Base-by-base conservation (phyloP, 306 rosid genomes). In the Acmispon strigosus region DNA sequence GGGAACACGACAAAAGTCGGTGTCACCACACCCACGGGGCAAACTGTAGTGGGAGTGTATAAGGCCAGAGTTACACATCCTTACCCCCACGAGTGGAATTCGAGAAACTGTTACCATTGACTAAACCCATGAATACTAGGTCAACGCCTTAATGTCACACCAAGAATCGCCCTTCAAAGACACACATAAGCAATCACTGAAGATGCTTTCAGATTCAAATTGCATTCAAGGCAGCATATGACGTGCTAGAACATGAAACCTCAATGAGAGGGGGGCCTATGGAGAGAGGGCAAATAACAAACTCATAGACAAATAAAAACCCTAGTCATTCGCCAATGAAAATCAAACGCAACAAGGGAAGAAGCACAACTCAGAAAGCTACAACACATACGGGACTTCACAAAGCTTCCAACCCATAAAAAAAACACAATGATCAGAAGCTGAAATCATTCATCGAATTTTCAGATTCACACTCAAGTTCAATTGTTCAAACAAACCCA, bases 341-440 rank as follows among this genome's bases (percentile, higher is more conserved):
- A 80, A 32, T 43, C 16, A 39, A 19, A 49, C 7, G 37, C 44
- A 76, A 53, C 73, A 73, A 16, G 3, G 7, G 41, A 43, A 59
- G 19, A 72, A 59, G 36, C 62, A 67, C 37, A 68, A 55, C 48
- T 36, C 73, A 68, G 37, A 72, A 54, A 59, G 41, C 70, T 15
- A 43, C n/a, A 8, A 41, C 3, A 22, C 13, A 72, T 39, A 42
- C 6, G n/a, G 52, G 4, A 13, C 12, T 57, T 6, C 54, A 41
- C 41, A 37, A 8, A 16, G 27, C 52, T 51, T 60, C 15, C 64
- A 52, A 15, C 59, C 12, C 18, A 18, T 9, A 10, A n/a, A 16
- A 8, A 18, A 22, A 55, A 44, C 45, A 27, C n/a, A 58, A 19
- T 6, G 4, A 57, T 20, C 47, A 3, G 12, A 57, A 69, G 11